Conservation (phyloP, 2,329 filamentous ascomycete species). For the Cadophora sp. region DNA sequence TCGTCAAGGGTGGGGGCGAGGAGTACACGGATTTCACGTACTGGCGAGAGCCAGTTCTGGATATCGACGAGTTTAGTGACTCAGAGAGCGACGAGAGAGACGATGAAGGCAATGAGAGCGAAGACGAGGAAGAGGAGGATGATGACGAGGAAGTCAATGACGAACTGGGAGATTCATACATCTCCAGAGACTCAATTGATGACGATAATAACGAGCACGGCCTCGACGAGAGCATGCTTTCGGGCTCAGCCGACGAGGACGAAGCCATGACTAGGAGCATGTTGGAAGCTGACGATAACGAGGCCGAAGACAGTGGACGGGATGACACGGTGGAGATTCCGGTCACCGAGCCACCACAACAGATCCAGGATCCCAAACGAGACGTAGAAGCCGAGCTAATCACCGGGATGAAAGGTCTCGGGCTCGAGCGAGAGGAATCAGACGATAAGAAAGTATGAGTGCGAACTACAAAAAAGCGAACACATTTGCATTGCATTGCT, state of each 20-base stretch:
- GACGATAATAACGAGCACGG: constrained; percentile 51
- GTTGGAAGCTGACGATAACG: constrained; percentile 45
- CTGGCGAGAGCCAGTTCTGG: constrained; percentile 86
- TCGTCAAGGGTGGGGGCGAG: constrained; percentile 89
- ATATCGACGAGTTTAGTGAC: constrained; percentile 87
- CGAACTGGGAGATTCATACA: constrained; percentile 61
- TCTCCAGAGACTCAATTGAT: constrained; percentile 59
- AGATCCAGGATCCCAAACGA: constrained; percentile 40
- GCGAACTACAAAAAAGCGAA: neutral
- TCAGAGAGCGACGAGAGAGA: constrained; percentile 72
- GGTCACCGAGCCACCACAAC: constrained; percentile 18
- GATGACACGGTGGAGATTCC: constrained; percentile 3
- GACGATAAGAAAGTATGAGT: constrained; percentile 36
- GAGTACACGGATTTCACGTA: constrained; percentile 98
- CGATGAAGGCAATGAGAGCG: constrained; percentile 60
- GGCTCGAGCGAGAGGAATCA: constrained; percentile 50
- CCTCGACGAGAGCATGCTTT: constrained; percentile 40
- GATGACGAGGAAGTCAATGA: constrained; percentile 59
- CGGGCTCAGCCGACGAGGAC: constrained; percentile 39
- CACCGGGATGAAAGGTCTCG: constrained; percentile 63
- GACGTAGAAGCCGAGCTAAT: constrained; percentile 64
- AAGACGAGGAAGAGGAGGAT: constrained; percentile 55
- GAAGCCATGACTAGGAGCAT: constrained; percentile 37
- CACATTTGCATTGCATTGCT: neutral
- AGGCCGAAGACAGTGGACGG: constrained; percentile 39